Base-by-base conservation (phyloP, 192 early-diverging fungal genomes). In the Podila minutissima region DNA sequence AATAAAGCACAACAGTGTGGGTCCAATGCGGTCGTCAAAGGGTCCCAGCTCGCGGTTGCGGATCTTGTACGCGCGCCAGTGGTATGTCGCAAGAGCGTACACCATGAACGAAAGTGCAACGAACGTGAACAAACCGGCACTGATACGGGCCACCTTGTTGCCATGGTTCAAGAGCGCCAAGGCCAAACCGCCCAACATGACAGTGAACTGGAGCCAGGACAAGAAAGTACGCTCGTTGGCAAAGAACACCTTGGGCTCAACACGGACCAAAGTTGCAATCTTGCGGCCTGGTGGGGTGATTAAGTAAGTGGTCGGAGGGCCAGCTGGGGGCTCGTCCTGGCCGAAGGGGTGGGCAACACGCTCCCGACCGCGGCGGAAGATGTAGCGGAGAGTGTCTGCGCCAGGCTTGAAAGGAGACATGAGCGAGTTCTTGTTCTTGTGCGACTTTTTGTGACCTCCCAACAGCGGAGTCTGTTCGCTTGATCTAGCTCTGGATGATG, bases 151-250 rank as follows among this genome's bases (percentile, higher is more conserved):
- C 53, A 92, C 81, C 24, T 86, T 82, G 83, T 95, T 93, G 15
- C 93, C 93, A 88, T 94, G 94, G 83, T 95, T 95, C 8, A 95
- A 83, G 68, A 95, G 67, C 0, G 93, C 92, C 64, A 95, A 77
- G 8, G 94, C 89, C 7, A 95, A 76, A 51, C 86, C 92, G 9
- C 91, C 91, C 41, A 95, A 79, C 64, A 94, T 73, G 10, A 92
- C 84, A 2, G 93, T 87, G 78, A 96, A 95, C 76, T 93, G 91
- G 41, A 96, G 83, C 95, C 95, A 97, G 20, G 95, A 89, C 37
- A 97, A 85, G 77, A 97, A 96, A 5, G 96, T 97, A 33, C 96
- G 90, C 77, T 97, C 96, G 74, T 98, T 98, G 31, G 95, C 95
- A 87, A 98, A 97, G 76, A 88, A 97, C 53, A 96, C 92, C 76